Evolutionary conservation across 2,329 filamentous ascomycete species (phyloP), one percentile per base, ranked within the genome.

Genomic region (Talaromyces sp.): DNA sequence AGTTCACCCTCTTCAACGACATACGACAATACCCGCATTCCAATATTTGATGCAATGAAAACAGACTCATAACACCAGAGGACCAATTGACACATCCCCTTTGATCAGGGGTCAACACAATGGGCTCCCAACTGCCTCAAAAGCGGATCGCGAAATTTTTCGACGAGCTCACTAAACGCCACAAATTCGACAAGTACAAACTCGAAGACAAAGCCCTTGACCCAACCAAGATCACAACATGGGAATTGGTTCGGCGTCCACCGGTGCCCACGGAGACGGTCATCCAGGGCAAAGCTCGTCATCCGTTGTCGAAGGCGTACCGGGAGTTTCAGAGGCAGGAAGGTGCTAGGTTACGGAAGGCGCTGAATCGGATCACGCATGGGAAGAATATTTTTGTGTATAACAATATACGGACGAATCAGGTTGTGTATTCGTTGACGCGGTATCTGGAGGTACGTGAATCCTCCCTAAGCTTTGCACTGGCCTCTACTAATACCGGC

Each of bases 341-440:
- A 66, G 73, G 73, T 24, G 72, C 71, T 47, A 76, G 79, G 70
- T 72, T 80, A 70, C 74, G 75, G 66, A 81, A 80, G 73, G 81
- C 82, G 35, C 73, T 83, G 66, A 78, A 79, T 62, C 77, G 80
- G 63, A 69, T 82, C 63, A 75, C 74, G 5, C 82, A 85, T 69
- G 86, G 86, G 66, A 80, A 83, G 70, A 82, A 87, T 74, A 87
- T 89, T 71, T 89, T 86, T 74, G 82, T 84, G 72, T 89, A 87
- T 76, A 82, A 82, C 71, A 83, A 89, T 73, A 78, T 86, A 69
- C 81, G 82, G 67, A 88, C 87, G 41, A 87, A 88, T 66, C 87
- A 89, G 75, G 83, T 88, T 68, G 78, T 89, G 63, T 89, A 89
- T 75, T 88, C 87, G 24, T 76, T 89, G 68, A 82, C 81, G 47